Evolutionary conservation across 768 basidiomycete genomes (phyloP).

Genomic region (Lactifluus subvellereus): DNA sequence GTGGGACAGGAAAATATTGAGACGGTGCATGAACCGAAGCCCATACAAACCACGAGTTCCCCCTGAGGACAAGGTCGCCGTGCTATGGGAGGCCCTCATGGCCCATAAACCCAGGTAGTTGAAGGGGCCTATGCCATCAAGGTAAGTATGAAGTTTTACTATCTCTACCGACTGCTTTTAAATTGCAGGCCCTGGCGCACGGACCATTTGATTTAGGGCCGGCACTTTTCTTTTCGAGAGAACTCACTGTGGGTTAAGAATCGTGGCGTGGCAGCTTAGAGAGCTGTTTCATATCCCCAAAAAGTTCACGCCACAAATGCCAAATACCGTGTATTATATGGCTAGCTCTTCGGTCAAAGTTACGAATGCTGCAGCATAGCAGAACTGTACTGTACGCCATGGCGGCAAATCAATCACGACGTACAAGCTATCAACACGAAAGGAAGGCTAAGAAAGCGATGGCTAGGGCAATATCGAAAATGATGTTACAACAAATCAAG

Average conservation of each 20-base stretch:
- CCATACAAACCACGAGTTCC: conserved; percentile 34
- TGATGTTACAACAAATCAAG: conserved; percentile 14
- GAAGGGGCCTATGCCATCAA: conserved; percentile 30
- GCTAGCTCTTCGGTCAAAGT: not conserved
- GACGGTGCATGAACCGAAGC: conserved; percentile 74
- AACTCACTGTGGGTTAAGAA: no score
- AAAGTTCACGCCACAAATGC: not conserved
- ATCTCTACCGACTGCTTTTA: conserved; percentile 7
- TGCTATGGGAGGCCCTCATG: conserved; percentile 28
- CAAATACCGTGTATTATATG: conserved; percentile 11
- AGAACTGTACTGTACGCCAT: not conserved
- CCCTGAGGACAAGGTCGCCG: conserved; percentile 29
- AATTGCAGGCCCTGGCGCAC: conserved; percentile 10
- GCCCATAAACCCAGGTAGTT: conserved; percentile 28
- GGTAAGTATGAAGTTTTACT: conserved; percentile 27
- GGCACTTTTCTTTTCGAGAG: not conserved
- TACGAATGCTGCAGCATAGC: not conserved
- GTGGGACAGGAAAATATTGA: conserved; percentile 74
- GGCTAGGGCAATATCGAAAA: not conserved
- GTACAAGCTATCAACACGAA: not conserved
- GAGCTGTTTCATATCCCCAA: not conserved
- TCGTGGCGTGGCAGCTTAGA: no score
- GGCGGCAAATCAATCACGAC: conserved; percentile 1
- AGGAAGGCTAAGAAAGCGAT: not conserved
- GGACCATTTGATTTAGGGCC: conserved; percentile 24